A percentile compares a stretch with the other conserved stretches of the same genome.
Evolutionary conservation across 495 filamentous ascomycete genomes (phyloP).

Genomic region (Bacidia rubella): DNA sequence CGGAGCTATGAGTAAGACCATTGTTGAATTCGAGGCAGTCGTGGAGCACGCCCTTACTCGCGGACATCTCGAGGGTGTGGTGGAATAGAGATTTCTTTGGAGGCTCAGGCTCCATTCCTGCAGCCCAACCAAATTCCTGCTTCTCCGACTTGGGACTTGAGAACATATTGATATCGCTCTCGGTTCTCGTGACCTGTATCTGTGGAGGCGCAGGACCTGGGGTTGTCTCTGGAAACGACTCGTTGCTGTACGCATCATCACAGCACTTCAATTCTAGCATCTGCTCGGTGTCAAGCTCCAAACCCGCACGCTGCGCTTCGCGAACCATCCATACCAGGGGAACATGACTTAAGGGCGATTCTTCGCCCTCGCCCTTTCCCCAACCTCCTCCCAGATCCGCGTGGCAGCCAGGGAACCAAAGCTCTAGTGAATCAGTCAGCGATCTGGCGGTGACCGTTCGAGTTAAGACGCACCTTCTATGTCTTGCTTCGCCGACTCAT

Average conservation of each 20-base stretch:
- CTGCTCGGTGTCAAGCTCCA: slow-evolving; percentile 56
- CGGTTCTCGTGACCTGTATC: slow-evolving; percentile 10
- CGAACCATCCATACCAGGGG: slow-evolving; percentile 77
- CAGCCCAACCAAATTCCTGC: slow-evolving; percentile 10
- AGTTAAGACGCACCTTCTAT: slow-evolving; percentile 36
- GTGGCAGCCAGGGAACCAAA: slow-evolving; percentile 77
- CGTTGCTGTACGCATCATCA: slow-evolving; percentile 26
- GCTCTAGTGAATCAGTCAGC: neutral
- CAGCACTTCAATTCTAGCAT: slow-evolving; percentile 53
- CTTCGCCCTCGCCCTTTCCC: slow-evolving; percentile 44
- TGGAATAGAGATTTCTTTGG: slow-evolving; percentile 30
- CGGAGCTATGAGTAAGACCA: slow-evolving; percentile 42
- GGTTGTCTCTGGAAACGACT: neutral
- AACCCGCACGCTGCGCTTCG: slow-evolving; percentile 61
- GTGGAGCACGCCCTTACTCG: slow-evolving; percentile 52
- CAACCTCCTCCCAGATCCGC: slow-evolving; percentile 79
- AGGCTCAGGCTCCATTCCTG: slow-evolving; percentile 11
- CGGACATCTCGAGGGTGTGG: slow-evolving; percentile 41
- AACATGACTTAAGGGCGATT: slow-evolving; percentile 52
- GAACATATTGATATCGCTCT: slow-evolving; percentile 8
- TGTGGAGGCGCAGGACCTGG: neutral
- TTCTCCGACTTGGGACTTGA: slow-evolving; percentile 11
- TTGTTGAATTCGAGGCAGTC: slow-evolving; percentile 60
- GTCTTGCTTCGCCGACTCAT: slow-evolving; percentile 52
- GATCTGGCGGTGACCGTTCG: neutral